These are phyloP conservation scores for Juglanconis sp. DNA, from an alignment of 2,329 filamentous ascomycete genomes.

Conservation along the genomic window DNA sequence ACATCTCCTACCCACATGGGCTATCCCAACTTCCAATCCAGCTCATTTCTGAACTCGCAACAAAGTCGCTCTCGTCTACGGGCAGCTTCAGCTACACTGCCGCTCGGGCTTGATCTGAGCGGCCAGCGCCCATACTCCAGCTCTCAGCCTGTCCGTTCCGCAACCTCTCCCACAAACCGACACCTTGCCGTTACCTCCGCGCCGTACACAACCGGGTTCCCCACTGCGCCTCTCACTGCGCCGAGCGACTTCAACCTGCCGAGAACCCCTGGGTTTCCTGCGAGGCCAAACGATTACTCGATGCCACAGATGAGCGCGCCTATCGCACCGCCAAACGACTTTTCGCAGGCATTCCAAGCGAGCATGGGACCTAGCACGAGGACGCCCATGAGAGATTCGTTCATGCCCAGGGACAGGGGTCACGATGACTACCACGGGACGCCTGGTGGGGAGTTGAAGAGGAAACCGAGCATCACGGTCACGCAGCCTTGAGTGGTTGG, in stretches of 20 bases:
- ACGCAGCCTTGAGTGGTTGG: neutral
- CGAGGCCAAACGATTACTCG: slow-evolving; percentile 42
- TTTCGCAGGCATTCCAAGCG: slow-evolving; percentile 45
- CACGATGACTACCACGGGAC: slow-evolving; percentile 28
- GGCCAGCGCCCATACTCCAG: slow-evolving; percentile 38
- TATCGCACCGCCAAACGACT: slow-evolving; percentile 51
- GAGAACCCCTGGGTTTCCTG: slow-evolving; percentile 36
- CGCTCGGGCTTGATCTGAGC: slow-evolving; percentile 43
- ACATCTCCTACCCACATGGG: slow-evolving; percentile 49
- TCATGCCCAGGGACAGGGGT: slow-evolving; percentile 27
- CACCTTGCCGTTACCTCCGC: slow-evolving; percentile 35
- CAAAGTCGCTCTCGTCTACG: slow-evolving; percentile 46
- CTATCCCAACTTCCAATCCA: slow-evolving; percentile 42
- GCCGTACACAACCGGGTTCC: slow-evolving; percentile 47
- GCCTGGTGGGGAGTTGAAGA: slow-evolving; percentile 28
- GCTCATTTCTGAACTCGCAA: slow-evolving; percentile 37
- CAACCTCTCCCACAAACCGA: slow-evolving; percentile 34
- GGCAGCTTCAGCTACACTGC: slow-evolving; percentile 46
- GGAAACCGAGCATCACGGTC: slow-evolving; percentile 37
- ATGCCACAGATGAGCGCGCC: slow-evolving; percentile 55
- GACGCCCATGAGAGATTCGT: slow-evolving; percentile 45
- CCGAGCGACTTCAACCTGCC: slow-evolving; percentile 51
- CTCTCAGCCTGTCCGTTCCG: slow-evolving; percentile 24
- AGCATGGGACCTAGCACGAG: slow-evolving; percentile 33
- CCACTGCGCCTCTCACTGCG: slow-evolving; percentile 52